These are phyloP conservation scores for Puccinellia tenuiflora DNA, from an alignment of 176 grass and related monocot genomes.

Conservation along the genomic window DNA sequence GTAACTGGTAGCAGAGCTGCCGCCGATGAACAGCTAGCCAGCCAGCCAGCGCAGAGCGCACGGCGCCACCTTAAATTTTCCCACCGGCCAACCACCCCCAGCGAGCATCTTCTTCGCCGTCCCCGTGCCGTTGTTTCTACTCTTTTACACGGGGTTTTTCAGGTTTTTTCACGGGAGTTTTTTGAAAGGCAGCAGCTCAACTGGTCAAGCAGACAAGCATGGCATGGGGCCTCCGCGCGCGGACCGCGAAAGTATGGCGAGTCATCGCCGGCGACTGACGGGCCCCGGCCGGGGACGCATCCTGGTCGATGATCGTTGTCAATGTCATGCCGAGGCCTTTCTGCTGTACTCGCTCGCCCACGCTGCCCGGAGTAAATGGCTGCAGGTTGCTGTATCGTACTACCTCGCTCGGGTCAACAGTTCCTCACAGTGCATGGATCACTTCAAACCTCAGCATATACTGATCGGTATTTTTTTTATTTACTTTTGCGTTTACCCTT, in stretches of 20 bases:
- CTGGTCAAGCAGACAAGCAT: too few species aligned
- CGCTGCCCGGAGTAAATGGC: not conserved
- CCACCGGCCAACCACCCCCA: not conserved
- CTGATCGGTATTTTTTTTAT: not conserved
- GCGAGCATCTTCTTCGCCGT: too few species aligned
- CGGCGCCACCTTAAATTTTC: conserved; percentile 12
- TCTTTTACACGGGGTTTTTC: too few species aligned
- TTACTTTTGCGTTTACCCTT: too few species aligned
- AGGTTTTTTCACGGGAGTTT: not conserved
- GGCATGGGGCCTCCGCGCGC: not conserved
- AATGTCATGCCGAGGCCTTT: not conserved
- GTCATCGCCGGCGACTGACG: not conserved
- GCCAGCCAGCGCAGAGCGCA: not conserved
- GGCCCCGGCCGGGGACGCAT: not conserved
- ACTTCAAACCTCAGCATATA: not conserved
- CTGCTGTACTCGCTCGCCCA: not conserved
- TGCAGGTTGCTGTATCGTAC: not conserved
- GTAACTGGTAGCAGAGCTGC: not conserved
- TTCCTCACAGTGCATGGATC: not conserved
- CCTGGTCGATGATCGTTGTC: not conserved
- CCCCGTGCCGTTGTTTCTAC: too few species aligned
- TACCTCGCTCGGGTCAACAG: not conserved
- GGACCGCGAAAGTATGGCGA: not conserved
- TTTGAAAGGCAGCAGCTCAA: not conserved
- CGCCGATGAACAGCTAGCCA: conserved; percentile 5